Evolutionary conservation across 495 filamentous ascomycete species (phyloP).

Genomic region (Aspergillus leporis): DNA sequence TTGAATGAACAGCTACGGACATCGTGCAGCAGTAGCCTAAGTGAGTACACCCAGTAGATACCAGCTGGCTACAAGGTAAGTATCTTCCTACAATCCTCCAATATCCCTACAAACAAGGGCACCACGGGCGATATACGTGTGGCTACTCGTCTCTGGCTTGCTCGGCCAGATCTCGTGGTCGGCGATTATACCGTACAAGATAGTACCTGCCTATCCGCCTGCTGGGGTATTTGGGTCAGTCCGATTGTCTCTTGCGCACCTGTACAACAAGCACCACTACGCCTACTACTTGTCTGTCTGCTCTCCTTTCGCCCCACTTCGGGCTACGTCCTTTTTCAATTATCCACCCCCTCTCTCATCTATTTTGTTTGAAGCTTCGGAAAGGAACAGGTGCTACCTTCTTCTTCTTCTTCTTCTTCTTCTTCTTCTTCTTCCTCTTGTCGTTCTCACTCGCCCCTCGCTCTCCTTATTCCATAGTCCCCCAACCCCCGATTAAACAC

Average conservation of each 20-base stretch:
- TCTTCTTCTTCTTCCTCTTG: conserved; percentile 5
- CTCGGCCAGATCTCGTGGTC: background rate
- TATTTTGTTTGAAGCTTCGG: background rate
- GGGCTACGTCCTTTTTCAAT: conserved; percentile 9
- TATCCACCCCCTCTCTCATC: conserved; percentile 9
- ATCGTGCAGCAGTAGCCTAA: background rate
- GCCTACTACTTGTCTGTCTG: conserved; percentile 1
- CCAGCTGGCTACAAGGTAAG: background rate
- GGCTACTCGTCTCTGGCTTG: background rate
- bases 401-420: conserved; percentile 6
- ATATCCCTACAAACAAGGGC: background rate
- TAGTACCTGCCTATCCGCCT: background rate
- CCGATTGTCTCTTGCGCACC: background rate
- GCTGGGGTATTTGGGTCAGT: background rate
- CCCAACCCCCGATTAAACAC: conserved; percentile 6
- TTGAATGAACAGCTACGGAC: background rate
- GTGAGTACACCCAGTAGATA: background rate
- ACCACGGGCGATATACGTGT: background rate
- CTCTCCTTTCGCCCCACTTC: conserved; percentile 19
- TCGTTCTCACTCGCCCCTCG: background rate
- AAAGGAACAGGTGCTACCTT: conserved; percentile 17
- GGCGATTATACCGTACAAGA: background rate
- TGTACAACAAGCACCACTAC: background rate
- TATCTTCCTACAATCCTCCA: background rate
- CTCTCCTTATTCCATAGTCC: background rate